A percentile compares a stretch with the other conserved stretches of the same genome.
Conservation (phyloP, 495 filamentous ascomycete genomes). For the Tuber borchii region DNA sequence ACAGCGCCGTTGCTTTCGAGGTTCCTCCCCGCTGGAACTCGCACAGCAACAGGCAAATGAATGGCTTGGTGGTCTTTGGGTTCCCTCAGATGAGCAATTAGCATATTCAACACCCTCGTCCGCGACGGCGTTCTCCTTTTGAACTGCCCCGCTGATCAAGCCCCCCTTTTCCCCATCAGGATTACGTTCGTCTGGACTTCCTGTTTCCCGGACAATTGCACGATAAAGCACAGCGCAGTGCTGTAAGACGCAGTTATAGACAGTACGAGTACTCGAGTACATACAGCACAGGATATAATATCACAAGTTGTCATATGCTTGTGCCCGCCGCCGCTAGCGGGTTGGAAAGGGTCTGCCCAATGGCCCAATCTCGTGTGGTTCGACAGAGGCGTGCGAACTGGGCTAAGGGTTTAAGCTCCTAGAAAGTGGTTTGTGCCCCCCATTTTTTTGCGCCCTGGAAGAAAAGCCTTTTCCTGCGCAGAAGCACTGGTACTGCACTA, state of each 20-base stretch:
- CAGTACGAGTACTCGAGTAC: not conserved
- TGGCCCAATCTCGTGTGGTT: slow-evolving; percentile 1
- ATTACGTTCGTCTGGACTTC: not conserved
- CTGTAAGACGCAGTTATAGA: not conserved
- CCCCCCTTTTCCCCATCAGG: not conserved
- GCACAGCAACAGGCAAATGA: not conserved
- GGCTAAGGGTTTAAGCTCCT: not conserved
- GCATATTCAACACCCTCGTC: not conserved
- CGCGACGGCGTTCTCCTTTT: slow-evolving; percentile 1
- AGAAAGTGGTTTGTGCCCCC: not conserved
- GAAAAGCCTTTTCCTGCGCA: not conserved
- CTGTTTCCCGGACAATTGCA: not conserved
- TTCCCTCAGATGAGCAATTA: not conserved
- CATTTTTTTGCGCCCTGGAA: not conserved
- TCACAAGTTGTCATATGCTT: not conserved
- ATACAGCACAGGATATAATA: not conserved
- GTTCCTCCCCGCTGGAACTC: not conserved
- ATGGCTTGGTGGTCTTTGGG: not conserved
- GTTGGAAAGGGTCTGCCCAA: not conserved
- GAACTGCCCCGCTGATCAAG: slow-evolving; percentile 1
- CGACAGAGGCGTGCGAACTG: not conserved
- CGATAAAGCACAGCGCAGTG: not conserved
- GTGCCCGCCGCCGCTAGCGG: not conserved
- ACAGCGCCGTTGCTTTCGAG: not conserved
- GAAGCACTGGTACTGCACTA: not conserved